Conservation (phyloP, 2,329 filamentous ascomycete genomes). For the Lojkania enalia region DNA sequence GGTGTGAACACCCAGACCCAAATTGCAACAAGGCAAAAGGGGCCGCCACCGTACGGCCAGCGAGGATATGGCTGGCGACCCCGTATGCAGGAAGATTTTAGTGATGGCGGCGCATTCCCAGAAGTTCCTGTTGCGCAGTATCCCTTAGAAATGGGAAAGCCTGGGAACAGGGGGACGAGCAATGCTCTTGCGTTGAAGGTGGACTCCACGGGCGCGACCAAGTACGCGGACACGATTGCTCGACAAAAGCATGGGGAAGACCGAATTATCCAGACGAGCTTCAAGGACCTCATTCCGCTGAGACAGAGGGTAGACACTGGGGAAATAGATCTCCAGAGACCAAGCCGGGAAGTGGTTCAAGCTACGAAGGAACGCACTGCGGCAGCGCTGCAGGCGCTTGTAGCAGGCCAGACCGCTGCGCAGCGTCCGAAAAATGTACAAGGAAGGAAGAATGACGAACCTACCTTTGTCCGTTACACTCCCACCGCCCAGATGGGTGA, state of each 20-base stretch:
- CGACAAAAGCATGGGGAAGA: slow-evolving; percentile 82
- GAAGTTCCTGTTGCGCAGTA: slow-evolving; percentile 94
- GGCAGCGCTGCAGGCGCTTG: slow-evolving; percentile 78
- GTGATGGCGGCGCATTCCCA: slow-evolving; percentile 93
- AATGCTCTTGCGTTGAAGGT: slow-evolving; percentile 94
- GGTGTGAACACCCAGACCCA: slow-evolving; percentile 83
- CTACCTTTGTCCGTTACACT: slow-evolving; percentile 94
- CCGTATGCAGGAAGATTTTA: slow-evolving; percentile 85
- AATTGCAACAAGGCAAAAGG: slow-evolving; percentile 69
- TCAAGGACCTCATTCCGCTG: slow-evolving; percentile 94
- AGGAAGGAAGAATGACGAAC: slow-evolving; percentile 75
- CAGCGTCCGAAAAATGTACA: slow-evolving; percentile 97
- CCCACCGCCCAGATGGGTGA: slow-evolving; percentile 97
- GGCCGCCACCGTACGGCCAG: slow-evolving; percentile 85
- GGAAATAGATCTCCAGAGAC: slow-evolving; percentile 83
- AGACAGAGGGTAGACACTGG: slow-evolving; percentile 91
- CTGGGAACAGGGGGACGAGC: slow-evolving; percentile 60
- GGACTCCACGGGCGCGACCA: slow-evolving; percentile 87
- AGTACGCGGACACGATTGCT: slow-evolving; percentile 88
- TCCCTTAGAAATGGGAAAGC: slow-evolving; percentile 90
- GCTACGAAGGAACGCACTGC: slow-evolving; percentile 87
- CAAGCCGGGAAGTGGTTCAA: slow-evolving; percentile 80
- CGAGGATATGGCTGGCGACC: slow-evolving; percentile 91
- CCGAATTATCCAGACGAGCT: slow-evolving; percentile 88
- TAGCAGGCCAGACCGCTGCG: slow-evolving; percentile 82